phyloP scores from a whole-genome alignment of 352 stramenopile genomes.

The Phytophthora nicotianae region DNA sequence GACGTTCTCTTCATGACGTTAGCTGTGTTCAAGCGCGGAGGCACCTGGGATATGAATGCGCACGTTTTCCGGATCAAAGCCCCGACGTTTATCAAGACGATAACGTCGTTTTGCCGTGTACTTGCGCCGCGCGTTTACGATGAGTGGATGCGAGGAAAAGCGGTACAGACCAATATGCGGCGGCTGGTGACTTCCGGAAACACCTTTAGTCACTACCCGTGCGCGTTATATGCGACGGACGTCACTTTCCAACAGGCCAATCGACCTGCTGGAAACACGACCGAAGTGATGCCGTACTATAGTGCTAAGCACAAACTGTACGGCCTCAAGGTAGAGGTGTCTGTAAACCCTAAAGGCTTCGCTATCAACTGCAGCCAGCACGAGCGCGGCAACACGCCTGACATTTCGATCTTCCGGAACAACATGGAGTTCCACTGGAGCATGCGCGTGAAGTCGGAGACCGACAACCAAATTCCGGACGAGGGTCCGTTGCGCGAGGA shows the following conservation, averaged over 20 bases:
- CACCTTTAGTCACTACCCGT: not conserved
- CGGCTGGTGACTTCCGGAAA: not conserved
- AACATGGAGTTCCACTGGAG: not conserved
- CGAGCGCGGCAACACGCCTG: no score
- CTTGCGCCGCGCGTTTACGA: no score
- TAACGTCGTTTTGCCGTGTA: no score
- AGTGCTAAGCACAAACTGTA: not conserved
- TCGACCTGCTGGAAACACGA: not conserved
- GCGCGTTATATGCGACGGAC: not conserved
- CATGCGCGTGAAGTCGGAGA: not conserved
- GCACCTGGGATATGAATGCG: constrained; percentile 9
- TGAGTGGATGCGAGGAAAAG: no score
- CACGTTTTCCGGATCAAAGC: no score
- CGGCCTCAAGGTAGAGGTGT: no score
- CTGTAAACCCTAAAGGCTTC: no score
- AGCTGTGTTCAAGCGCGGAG: not conserved
- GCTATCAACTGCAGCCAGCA: no score
- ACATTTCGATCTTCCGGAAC: not conserved
- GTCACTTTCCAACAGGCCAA: not conserved
- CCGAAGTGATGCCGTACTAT: not conserved
- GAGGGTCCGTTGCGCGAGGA: not conserved
- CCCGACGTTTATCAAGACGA: no score
- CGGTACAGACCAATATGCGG: not conserved
- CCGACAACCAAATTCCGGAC: not conserved
- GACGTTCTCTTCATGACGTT: constrained; percentile 10